Percentiles rank a stretch among this genome's conserved stretches.
These are phyloP conservation scores for Sporobolomyces phaffii DNA, from an alignment of 768 basidiomycete genomes.

Conservation along the genomic window DNA sequence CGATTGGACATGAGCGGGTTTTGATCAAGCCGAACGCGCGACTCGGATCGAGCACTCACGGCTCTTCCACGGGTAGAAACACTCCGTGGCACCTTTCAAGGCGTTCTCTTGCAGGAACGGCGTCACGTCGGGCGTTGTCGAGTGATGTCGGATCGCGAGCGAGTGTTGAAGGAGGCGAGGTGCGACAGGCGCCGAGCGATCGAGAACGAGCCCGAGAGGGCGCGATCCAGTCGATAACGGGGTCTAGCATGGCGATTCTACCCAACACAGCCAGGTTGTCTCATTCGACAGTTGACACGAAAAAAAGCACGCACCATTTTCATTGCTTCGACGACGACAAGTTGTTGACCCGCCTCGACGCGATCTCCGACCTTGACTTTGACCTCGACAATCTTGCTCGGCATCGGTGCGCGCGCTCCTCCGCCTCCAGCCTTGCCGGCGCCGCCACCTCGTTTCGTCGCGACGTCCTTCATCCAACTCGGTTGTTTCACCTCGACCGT, in stretches of 20 bases:
- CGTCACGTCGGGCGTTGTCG: not conserved
- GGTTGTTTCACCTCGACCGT: conserved; percentile 35
- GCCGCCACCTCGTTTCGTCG: not conserved
- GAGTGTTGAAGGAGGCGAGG: not conserved
- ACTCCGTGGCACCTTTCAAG: not conserved
- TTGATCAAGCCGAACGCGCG: not conserved
- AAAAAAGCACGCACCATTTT: conserved; percentile 63
- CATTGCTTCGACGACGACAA: conserved; percentile 89
- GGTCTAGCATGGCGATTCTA: conserved; percentile 12
- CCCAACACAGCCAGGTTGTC: too few relatives aligned
- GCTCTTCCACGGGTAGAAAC: conserved; percentile 1
- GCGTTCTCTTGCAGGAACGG: not conserved
- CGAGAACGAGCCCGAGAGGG: conserved; percentile 5
- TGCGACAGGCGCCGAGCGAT: not conserved
- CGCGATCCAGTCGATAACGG: not conserved
- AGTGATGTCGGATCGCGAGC: not conserved
- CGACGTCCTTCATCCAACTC: conserved; percentile 28
- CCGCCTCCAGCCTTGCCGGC: conserved; percentile 7
- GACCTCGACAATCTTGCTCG: conserved; percentile 69
- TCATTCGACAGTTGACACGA: too few relatives aligned
- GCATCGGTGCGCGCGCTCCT: conserved; percentile 73
- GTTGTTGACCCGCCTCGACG: conserved; percentile 71
- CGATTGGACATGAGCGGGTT: not conserved
- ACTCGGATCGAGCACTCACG: not conserved
- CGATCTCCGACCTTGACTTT: conserved; percentile 67